phyloP scores from a whole-genome alignment of 2,329 filamentous ascomycete species.

The Aschersonia sp. region DNA sequence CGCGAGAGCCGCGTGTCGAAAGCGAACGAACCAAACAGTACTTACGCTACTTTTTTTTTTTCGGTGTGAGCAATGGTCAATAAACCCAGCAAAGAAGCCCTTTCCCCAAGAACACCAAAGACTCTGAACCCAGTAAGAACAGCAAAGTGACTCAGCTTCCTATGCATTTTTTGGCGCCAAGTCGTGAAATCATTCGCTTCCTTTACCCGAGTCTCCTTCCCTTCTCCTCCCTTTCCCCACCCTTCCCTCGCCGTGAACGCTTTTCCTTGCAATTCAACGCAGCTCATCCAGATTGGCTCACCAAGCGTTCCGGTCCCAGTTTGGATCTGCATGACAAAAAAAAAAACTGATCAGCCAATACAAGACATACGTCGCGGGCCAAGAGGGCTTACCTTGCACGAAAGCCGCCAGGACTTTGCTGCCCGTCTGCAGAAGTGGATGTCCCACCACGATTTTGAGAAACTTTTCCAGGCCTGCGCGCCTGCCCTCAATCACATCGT shows the following conservation, averaged over 20 bases:
- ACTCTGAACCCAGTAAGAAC: background rate
- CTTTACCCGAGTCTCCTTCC: background rate
- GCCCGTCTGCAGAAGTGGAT: conserved; percentile 90
- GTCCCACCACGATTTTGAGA: conserved; percentile 91
- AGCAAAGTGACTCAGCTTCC: background rate
- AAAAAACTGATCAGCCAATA: background rate
- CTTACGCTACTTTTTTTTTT: too few relatives aligned
- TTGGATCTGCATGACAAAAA: conserved; percentile 43
- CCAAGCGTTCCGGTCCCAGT: conserved; percentile 88
- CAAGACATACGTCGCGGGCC: too few relatives aligned
- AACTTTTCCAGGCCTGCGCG: conserved; percentile 88
- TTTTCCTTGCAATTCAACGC: too few relatives aligned
- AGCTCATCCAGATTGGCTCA: conserved; percentile 23
- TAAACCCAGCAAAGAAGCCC: too few relatives aligned
- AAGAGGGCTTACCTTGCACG: conserved; percentile 60
- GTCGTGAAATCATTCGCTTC: background rate
- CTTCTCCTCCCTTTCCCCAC: background rate
- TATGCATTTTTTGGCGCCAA: too few relatives aligned
- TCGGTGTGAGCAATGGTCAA: too few relatives aligned
- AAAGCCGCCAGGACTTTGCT: conserved; percentile 94
- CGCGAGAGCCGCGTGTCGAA: too few relatives aligned
- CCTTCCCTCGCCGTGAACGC: too few relatives aligned
- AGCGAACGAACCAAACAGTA: too few relatives aligned
- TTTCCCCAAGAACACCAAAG: too few relatives aligned
- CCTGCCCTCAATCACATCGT: conserved; percentile 93